Conservation (phyloP, 176 grass and related monocot species). For the Rhynchospora pubera region DNA sequence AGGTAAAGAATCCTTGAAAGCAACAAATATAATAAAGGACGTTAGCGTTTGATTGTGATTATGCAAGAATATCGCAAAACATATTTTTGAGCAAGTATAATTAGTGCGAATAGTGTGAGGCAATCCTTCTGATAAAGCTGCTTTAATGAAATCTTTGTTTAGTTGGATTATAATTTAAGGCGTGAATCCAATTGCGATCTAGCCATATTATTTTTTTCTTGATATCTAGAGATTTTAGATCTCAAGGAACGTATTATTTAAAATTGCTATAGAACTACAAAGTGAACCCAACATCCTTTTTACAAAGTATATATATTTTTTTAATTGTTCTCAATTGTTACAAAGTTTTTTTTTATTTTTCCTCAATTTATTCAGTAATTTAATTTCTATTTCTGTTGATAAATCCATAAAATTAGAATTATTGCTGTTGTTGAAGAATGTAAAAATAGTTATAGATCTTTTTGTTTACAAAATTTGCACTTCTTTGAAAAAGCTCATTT, state of each 20-base stretch:
- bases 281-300: not conserved
- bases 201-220: not conserved
- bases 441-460: no score
- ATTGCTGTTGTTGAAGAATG: no score
- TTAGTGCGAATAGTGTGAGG: not conserved
- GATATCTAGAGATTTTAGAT: not conserved
- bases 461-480: no score
- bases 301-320: not conserved
- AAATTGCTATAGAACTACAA: not conserved
- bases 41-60: not conserved
- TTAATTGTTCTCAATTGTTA: not conserved
- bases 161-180: not conserved
- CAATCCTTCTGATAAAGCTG: not conserved
- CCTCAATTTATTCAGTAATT: no score
- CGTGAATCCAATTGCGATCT: slow-evolving; percentile 1
- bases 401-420: no score
- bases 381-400: no score
- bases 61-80: not conserved
- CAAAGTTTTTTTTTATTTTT: not conserved
- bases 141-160: not conserved
- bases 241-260: not conserved
- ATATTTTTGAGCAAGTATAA: not conserved
- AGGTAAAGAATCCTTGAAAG: not conserved
- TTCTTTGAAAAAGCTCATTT: no score
- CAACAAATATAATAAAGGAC: not conserved